phyloP scores from a whole-genome alignment of 345 rosid genomes.

The Conringia planisiliqua region DNA sequence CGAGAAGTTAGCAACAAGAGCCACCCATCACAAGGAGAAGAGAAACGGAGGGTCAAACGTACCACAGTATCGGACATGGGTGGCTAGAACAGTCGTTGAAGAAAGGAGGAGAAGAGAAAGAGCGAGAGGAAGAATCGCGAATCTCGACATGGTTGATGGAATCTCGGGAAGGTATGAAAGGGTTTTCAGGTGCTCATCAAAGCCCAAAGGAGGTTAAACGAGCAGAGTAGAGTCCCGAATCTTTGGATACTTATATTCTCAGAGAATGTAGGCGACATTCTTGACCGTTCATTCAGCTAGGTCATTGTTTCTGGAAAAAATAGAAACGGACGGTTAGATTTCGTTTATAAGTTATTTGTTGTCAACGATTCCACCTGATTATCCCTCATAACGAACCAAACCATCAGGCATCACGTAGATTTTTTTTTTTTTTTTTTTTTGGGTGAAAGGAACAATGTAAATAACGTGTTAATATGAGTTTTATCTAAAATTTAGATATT shows the following conservation, averaged over 20 bases:
- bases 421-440: not conserved
- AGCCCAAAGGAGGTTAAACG: not conserved
- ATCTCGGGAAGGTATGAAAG: not conserved
- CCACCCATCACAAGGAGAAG: not conserved
- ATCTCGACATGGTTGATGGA: conserved; percentile 4
- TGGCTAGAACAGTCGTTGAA: conserved; percentile 10
- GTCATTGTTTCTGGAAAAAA: not conserved
- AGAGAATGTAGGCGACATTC: not conserved
- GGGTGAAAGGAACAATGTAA: not conserved
- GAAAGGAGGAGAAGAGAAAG: not conserved
- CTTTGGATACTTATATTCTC: not conserved
- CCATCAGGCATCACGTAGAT: too few relatives aligned
- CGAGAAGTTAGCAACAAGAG: not conserved
- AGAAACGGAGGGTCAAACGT: not conserved
- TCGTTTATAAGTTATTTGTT: not conserved
- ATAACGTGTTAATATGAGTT: too few relatives aligned
- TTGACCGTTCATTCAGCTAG: conserved; percentile 15
- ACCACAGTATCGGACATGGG: conserved; percentile 30
- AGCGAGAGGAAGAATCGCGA: not conserved
- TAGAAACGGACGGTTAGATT: conserved; percentile 22
- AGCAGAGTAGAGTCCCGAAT: conserved; percentile 7
- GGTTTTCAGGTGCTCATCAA: not conserved
- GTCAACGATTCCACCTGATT: not conserved
- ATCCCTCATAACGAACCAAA: not conserved
- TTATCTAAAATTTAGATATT: too few relatives aligned